phyloP scores from a whole-genome alignment of 129 eudicot genomes.

The Ambrosia trifida region DNA sequence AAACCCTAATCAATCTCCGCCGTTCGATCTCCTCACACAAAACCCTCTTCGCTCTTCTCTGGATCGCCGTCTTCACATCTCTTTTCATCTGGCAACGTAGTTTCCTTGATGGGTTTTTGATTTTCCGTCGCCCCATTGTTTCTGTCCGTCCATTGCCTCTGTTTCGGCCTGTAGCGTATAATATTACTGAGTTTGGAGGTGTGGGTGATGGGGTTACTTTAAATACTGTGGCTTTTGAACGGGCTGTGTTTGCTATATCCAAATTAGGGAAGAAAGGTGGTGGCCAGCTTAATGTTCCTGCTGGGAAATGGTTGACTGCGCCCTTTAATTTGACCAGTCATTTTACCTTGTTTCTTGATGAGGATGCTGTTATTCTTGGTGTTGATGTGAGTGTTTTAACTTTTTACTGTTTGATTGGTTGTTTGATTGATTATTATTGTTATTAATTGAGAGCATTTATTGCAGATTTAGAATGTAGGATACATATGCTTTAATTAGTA shows the following conservation, averaged over 20 bases:
- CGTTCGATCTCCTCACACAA: conserved; percentile 57
- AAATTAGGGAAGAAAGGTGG: conserved; percentile 77
- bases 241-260: conserved; percentile 60
- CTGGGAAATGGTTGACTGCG: conserved; percentile 93
- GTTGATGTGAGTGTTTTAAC: conserved; percentile 64
- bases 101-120: conserved; percentile 39
- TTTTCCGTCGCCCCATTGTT: conserved; percentile 39
- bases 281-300: conserved; percentile 93
- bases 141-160: conserved; percentile 38
- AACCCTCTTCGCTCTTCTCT: conserved; percentile 58
- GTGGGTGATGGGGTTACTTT: conserved; percentile 82
- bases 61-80: conserved; percentile 59
- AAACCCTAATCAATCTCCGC: conserved; percentile 46
- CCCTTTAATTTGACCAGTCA: conserved; percentile 97
- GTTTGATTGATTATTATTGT: no score
- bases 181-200: conserved; percentile 84
- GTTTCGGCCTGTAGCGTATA: conserved; percentile 66
- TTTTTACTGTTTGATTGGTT: neutral
- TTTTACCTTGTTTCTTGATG: conserved; percentile 86
- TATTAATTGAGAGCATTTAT: neutral
- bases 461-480: neutral
- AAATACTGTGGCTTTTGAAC: conserved; percentile 82
- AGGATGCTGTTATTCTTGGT: conserved; percentile 90
- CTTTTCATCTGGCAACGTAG: conserved; percentile 67
- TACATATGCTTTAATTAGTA: neutral